These are phyloP conservation scores for Colletotrichum graminicola DNA, from an alignment of 2,329 filamentous ascomycete genomes.

Conservation along the genomic window DNA sequence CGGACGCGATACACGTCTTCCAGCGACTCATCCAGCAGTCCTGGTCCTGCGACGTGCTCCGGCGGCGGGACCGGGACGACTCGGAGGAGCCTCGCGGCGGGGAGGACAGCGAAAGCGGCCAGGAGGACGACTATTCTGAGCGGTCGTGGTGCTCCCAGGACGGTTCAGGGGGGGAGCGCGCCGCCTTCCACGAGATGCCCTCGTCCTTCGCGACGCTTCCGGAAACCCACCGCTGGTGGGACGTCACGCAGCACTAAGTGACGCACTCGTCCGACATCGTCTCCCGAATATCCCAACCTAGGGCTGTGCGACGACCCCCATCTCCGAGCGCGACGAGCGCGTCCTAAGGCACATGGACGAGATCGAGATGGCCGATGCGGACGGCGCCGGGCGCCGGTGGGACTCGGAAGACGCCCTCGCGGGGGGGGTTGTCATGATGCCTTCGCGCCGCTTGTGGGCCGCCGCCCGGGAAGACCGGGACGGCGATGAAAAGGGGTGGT, in stretches of 20 bases:
- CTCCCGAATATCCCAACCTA: constrained; percentile 37
- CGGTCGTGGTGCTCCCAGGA: constrained; percentile 45
- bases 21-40: constrained; percentile 48
- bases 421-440: constrained; percentile 35
- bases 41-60: constrained; percentile 46
- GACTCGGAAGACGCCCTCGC: constrained; percentile 29
- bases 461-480: constrained; percentile 27
- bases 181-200: constrained; percentile 43
- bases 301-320: constrained; percentile 23
- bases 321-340: constrained; percentile 25
- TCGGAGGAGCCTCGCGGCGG: background rate
- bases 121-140: background rate
- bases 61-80: constrained; percentile 2
- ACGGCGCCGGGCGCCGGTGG: constrained; percentile 32
- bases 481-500: constrained; percentile 44
- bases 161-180: constrained; percentile 31
- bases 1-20: constrained; percentile 48
- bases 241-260: constrained; percentile 47
- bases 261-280: constrained; percentile 45
- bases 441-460: constrained; percentile 45
- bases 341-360: constrained; percentile 11
- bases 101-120: background rate
- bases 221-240: constrained; percentile 49
- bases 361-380: background rate
- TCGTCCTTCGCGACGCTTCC: constrained; percentile 43